These are phyloP conservation scores for Ascochyta pisi DNA, from an alignment of 2,329 filamentous ascomycete genomes.

Conservation along the genomic window DNA sequence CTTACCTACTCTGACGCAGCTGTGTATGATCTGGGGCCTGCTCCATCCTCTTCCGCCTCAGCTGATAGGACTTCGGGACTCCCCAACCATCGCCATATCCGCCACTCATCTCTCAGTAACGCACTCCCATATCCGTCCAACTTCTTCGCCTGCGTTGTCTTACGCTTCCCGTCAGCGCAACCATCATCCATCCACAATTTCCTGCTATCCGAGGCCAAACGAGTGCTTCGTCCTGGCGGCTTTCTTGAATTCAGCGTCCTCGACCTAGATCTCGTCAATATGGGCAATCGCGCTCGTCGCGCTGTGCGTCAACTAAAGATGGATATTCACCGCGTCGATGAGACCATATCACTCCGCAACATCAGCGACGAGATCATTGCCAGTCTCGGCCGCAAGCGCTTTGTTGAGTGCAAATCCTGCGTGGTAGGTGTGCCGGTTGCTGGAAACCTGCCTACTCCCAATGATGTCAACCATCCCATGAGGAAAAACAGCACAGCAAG, in stretches of 20 bases:
- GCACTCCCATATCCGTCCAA: slow-evolving; percentile 78
- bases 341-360: slow-evolving; percentile 65
- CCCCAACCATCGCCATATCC: slow-evolving; percentile 77
- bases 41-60: slow-evolving; percentile 30
- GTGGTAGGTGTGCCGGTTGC: slow-evolving; percentile 78
- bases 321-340: slow-evolving; percentile 66
- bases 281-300: slow-evolving; percentile 74
- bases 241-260: slow-evolving; percentile 81
- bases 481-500: slow-evolving; percentile 42
- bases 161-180: slow-evolving; percentile 75
- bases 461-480: slow-evolving; percentile 31
- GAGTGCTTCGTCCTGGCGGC: slow-evolving; percentile 78
- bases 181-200: slow-evolving; percentile 73
- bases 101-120: slow-evolving; percentile 66
- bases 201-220: slow-evolving; percentile 75
- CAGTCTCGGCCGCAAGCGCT: slow-evolving; percentile 72
- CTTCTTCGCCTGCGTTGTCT: slow-evolving; percentile 77
- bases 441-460: slow-evolving; percentile 50
- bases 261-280: slow-evolving; percentile 81
- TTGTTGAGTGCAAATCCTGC: slow-evolving; percentile 75
- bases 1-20: slow-evolving; percentile 77
- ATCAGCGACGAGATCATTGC: slow-evolving; percentile 65
- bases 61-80: slow-evolving; percentile 47
- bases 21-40: slow-evolving; percentile 72
- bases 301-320: slow-evolving; percentile 76